Evolutionary conservation across 352 stramenopile genomes (phyloP), one percentile per base, ranked within the genome.

Genomic region (Phytophthora melonis): DNA sequence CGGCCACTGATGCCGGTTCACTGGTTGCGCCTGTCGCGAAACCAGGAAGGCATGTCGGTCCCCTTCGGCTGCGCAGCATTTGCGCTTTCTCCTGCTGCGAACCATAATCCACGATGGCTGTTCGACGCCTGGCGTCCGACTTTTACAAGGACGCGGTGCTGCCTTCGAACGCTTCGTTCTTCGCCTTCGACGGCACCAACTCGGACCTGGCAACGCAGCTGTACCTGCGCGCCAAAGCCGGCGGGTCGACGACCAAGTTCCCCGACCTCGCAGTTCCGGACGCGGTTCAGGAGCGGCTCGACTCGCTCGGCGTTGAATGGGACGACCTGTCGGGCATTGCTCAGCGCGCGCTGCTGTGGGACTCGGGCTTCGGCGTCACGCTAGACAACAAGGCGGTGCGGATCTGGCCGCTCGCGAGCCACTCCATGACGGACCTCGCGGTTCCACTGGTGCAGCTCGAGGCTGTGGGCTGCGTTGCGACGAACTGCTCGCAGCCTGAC

Each of bases 161-260:
- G 36, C 72, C 72, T 21, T 63, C 63, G 1, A 70, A 64, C 39
- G 72, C 53, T 58, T 65, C 68, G 16, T 77, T 59, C 57, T 80
- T 80, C 49, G 54, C 45, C 23, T 82, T 79, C 36, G 75, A 82
- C 30, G 75, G 75, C 36, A 68, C 72, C 49, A 80, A 75, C 55
- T 82, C 72, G 23, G 68, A 82, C 61, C 47, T 82, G 19, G 76
- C 76, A 2, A 63, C 63, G 25, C 76, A 82, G 36, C 45, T 80
- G 14, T 82, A 76, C 43, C 27, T 72, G 9, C 75, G 63, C 3
- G 50, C 52, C 25, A 64, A 76, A 53, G 72, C 50, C 1, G 63
- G 66, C 19, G 41, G 25, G 11, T 69, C 57, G 0, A 53, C 16
- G 2, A 11, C 49, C 3, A 19, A 63, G 34, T 45, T 70, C 50